Percentiles rank a stretch among this genome's conserved stretches.
phyloP scores from a whole-genome alignment of 2,329 filamentous ascomycete genomes.

The Ceratocystis diversiconidia region DNA sequence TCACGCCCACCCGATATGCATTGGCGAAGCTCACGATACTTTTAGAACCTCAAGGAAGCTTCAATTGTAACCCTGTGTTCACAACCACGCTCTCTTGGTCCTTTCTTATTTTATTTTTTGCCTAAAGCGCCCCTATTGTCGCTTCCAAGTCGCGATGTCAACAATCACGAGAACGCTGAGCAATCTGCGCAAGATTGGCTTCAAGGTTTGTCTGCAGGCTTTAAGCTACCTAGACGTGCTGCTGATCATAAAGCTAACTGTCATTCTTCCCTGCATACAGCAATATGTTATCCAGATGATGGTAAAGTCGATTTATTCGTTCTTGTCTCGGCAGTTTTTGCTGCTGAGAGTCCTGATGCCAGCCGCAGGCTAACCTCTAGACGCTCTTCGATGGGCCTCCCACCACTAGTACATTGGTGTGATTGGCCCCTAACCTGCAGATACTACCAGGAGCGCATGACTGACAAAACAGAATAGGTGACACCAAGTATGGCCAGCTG shows the following conservation, averaged over 20 bases:
- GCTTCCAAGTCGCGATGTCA: conserved; percentile 53
- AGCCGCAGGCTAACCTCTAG: not conserved
- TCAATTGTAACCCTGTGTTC: not conserved
- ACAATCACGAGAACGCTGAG: conserved; percentile 72
- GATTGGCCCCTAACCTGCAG: conserved; percentile 11
- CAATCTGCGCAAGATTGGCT: conserved; percentile 73
- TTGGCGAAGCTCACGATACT: not conserved
- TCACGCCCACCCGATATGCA: not conserved
- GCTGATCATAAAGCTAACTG: not conserved
- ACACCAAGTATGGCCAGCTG: conserved; percentile 85
- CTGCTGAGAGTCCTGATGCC: too few relatives aligned
- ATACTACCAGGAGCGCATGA: not conserved
- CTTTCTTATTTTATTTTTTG: not conserved
- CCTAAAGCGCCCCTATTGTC: not conserved
- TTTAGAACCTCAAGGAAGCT: not conserved
- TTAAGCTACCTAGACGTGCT: not conserved
- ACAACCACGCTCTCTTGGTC: not conserved
- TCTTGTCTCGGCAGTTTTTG: not conserved
- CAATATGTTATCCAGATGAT: conserved; percentile 87
- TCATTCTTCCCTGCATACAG: conserved; percentile 31
- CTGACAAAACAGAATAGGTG: conserved; percentile 42
- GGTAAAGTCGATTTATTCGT: conserved; percentile 35
- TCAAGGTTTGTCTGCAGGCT: conserved; percentile 51
- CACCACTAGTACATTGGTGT: conserved; percentile 43
- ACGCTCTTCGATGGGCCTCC: not conserved